Conservation (phyloP, 2,329 filamentous ascomycete species). For the Botrytis squamosa region DNA sequence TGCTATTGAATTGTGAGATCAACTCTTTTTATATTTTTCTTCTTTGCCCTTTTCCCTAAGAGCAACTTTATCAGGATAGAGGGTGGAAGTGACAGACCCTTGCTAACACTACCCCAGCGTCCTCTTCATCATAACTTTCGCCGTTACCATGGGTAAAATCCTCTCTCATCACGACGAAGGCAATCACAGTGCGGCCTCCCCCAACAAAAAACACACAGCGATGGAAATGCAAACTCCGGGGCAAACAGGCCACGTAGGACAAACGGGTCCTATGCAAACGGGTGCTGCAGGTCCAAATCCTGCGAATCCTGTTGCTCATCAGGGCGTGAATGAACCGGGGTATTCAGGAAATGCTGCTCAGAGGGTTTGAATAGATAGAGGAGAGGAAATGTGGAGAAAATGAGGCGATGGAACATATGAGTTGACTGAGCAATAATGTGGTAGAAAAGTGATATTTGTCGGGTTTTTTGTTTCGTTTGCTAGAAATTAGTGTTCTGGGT, state of each 20-base stretch:
- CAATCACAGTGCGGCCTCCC: background rate
- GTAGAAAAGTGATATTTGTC: background rate
- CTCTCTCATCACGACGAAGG: constrained; percentile 3
- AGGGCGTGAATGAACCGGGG: background rate
- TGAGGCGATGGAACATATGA: background rate
- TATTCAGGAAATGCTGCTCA: background rate
- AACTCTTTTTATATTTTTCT: fast-evolving
- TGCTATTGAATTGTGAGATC: constrained; percentile 20
- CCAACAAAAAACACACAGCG: background rate
- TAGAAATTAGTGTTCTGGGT: background rate
- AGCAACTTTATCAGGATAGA: background rate
- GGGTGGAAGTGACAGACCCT: too few relatives aligned
- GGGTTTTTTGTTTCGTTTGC: background rate
- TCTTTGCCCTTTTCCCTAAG: background rate
- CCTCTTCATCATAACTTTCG: constrained; percentile 17
- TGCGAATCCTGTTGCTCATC: background rate
- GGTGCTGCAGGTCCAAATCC: background rate
- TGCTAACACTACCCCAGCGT: background rate
- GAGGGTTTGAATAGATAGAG: background rate
- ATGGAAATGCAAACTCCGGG: constrained; percentile 16
- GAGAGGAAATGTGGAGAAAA: background rate
- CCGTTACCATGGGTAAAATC: background rate
- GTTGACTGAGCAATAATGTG: too few relatives aligned
- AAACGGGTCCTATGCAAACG: background rate
- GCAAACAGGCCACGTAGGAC: background rate